phyloP scores from a whole-genome alignment of 78 protist genomes.

The Speleostelium caveatum region DNA sequence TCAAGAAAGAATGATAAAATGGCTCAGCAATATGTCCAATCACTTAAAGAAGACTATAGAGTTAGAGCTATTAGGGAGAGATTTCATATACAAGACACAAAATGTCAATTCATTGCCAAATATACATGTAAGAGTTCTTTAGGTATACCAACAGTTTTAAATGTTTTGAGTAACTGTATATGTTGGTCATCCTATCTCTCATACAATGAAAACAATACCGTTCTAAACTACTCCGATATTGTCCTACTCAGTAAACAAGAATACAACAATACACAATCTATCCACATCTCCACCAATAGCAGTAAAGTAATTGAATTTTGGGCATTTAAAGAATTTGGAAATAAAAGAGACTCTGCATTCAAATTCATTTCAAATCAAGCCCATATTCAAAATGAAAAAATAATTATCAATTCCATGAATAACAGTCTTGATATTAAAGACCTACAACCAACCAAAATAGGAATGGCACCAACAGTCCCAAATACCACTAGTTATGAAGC shows the following conservation, averaged over 20 bases:
- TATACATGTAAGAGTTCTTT: slow-evolving; percentile 32
- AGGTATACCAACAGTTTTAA: slow-evolving; percentile 28
- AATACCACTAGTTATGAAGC: background rate
- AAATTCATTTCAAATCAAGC: background rate
- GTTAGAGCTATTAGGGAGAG: slow-evolving; percentile 1
- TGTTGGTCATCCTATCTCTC: slow-evolving; percentile 19
- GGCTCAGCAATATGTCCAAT: background rate
- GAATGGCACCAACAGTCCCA: background rate
- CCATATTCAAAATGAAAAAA: background rate
- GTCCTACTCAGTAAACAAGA: background rate
- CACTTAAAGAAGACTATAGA: background rate
- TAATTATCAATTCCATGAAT: background rate
- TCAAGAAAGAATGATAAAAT: background rate
- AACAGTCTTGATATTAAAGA: background rate
- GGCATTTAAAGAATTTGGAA: background rate
- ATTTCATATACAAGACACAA: background rate
- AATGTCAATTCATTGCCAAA: background rate
- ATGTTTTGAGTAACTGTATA: slow-evolving; percentile 17
- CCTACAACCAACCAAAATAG: background rate
- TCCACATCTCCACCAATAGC: background rate
- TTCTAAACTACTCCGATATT: background rate
- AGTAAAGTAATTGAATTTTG: slow-evolving; percentile 12
- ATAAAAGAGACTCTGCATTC: background rate
- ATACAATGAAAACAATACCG: slow-evolving; percentile 27
- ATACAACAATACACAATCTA: background rate